phyloP scores from a whole-genome alignment of 2,329 filamentous ascomycete species.

The Aaosphaeria arxii region DNA sequence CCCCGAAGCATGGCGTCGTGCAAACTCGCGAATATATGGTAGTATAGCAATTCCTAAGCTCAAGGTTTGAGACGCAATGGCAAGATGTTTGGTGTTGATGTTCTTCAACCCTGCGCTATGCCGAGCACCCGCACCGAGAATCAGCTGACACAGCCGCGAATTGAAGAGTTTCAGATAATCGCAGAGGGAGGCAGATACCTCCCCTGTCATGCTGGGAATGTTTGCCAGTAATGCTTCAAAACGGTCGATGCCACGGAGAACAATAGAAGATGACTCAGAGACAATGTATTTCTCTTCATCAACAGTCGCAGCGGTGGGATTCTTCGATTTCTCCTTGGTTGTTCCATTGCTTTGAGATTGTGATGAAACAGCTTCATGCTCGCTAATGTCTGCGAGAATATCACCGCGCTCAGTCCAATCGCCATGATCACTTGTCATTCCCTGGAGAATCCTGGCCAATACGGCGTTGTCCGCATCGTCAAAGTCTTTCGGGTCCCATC shows the following conservation, averaged over 20 bases:
- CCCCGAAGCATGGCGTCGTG: slow-evolving; percentile 66
- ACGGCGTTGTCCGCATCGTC: slow-evolving; percentile 58
- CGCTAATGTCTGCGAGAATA: slow-evolving; percentile 21
- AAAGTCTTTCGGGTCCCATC: slow-evolving; percentile 78
- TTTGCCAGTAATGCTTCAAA: slow-evolving; percentile 80
- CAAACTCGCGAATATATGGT: slow-evolving; percentile 87
- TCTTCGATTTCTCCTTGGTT: slow-evolving; percentile 44
- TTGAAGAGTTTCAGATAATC: slow-evolving; percentile 93
- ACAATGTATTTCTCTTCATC: slow-evolving; percentile 84
- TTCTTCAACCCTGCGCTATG: slow-evolving; percentile 87
- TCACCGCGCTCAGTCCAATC: slow-evolving; percentile 62
- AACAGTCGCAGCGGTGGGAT: slow-evolving; percentile 61
- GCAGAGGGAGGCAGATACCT: slow-evolving; percentile 75
- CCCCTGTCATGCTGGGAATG: slow-evolving; percentile 84
- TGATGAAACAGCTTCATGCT: slow-evolving; percentile 18
- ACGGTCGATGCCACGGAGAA: slow-evolving; percentile 75
- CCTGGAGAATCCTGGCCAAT: slow-evolving; percentile 63
- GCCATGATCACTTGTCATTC: slow-evolving; percentile 67
- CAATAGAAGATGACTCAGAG: slow-evolving; percentile 76
- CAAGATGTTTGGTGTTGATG: slow-evolving; percentile 86
- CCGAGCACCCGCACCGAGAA: slow-evolving; percentile 90
- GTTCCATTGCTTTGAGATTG: slow-evolving; percentile 13
- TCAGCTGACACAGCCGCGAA: slow-evolving; percentile 91
- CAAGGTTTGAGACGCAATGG: slow-evolving; percentile 83
- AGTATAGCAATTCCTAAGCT: slow-evolving; percentile 84